Conservation (phyloP, 75 land plant species). For the Cupressus sempervirens region DNA sequence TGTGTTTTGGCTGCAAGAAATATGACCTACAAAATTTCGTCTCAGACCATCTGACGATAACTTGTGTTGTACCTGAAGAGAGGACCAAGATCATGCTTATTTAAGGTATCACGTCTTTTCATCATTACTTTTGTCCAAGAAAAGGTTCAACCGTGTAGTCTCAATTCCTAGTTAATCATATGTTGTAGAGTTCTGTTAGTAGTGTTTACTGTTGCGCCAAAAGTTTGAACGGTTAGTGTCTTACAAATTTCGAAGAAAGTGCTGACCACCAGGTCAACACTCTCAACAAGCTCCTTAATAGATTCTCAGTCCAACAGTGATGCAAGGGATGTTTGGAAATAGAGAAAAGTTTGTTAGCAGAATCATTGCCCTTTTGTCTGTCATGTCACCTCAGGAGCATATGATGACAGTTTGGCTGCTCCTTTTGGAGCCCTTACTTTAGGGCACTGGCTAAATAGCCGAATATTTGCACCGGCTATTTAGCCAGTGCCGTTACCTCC, state of each 20-base stretch:
- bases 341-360: not conserved
- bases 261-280: too few relatives aligned
- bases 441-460: too few relatives aligned
- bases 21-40: not conserved
- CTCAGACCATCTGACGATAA: not conserved
- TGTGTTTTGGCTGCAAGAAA: not conserved
- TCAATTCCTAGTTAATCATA: conserved; percentile 9
- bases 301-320: not conserved
- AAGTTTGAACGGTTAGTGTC: too few relatives aligned
- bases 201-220: too few relatives aligned
- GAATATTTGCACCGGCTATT: too few relatives aligned
- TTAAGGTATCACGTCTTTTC: not conserved
- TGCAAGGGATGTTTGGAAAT: not conserved
- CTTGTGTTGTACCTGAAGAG: not conserved
- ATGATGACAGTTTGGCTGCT: too few relatives aligned
- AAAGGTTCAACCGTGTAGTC: not conserved
- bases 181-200: too few relatives aligned
- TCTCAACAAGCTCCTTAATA: not conserved
- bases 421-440: too few relatives aligned
- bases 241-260: too few relatives aligned
- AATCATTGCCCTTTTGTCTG: not conserved
- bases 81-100: not conserved
- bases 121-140: not conserved
- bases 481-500: too few relatives aligned
- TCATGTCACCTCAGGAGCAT: too few relatives aligned